Evolutionary conservation across 352 stramenopile species (phyloP), one percentile per base, ranked within the genome.

Genomic region (Pythium utonaiense): DNA sequence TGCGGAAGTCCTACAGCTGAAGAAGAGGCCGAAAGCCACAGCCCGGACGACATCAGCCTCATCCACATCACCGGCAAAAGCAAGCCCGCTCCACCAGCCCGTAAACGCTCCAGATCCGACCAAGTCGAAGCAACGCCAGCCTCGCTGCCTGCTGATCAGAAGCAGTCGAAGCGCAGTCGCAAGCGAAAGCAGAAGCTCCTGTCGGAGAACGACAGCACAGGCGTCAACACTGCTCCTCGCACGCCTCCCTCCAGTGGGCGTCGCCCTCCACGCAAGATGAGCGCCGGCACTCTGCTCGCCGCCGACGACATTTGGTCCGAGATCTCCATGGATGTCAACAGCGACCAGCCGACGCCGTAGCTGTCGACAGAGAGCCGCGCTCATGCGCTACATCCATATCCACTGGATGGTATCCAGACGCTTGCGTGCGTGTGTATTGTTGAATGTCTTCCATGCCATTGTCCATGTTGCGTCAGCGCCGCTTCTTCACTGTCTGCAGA

Each of bases 281-380:
- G 80, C 53, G 75, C 77, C 52, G 80, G 83, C 48, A 84, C 80
- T 57, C 59, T 90, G 24, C 60, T 90, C 30, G 70, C 69, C 16
- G 79, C 77, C 10, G 80, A 90, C 51, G 67, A 75, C 40, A 84
- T 90, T 56, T 90, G 80, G 80, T 85, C 68, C 22, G 63, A 88
- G 54, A 83, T 88, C 51, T 86, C 75, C 10, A 78, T 63, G 4
- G 78, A 89, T 47, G 60, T 78, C 49, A 66, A 70, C 8, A 66
- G 62, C 36, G 62, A 70, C 33, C 62, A 63, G 49, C 48, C 62
- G 13, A 69, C 67, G 6, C 60, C 60, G 31, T 67, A 58, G 36
- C n/a, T n/a, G n/a, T n/a, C n/a, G n/a, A n/a, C n/a, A n/a, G n/a
- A n/a, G n/a, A n/a, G n/a, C n/a, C n/a, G n/a, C n/a, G n/a, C n/a